Percentiles rank a stretch among this genome's conserved stretches.
Evolutionary conservation across 768 basidiomycete species (phyloP).

Genomic region (Royoungia palumana): DNA sequence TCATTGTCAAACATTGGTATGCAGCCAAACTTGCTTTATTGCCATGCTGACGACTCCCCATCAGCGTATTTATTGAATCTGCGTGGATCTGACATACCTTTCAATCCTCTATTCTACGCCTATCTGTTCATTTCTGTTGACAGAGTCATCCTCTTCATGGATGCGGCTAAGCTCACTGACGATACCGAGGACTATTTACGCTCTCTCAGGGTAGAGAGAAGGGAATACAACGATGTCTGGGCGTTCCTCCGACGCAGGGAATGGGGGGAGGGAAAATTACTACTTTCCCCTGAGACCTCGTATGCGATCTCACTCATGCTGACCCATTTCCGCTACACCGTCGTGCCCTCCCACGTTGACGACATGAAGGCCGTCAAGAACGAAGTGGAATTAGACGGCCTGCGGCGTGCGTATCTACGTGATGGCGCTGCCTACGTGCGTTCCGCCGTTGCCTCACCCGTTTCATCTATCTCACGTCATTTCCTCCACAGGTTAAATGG

Average conservation of each 20-base stretch:
- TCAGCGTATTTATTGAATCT: slow-evolving; percentile 85
- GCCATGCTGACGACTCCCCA: slow-evolving; percentile 2
- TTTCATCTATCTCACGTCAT: slow-evolving; percentile 11
- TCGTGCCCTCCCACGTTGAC: slow-evolving; percentile 68
- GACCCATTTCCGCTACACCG: slow-evolving; percentile 76
- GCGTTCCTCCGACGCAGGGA: slow-evolving; percentile 67
- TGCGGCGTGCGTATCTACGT: slow-evolving; percentile 80
- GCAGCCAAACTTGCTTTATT: slow-evolving; percentile 17
- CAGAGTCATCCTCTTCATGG: slow-evolving; percentile 72
- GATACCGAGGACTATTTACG: slow-evolving; percentile 59
- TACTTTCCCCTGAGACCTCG: slow-evolving; percentile 71
- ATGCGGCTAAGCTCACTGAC: slow-evolving; percentile 56
- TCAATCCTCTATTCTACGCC: slow-evolving; percentile 88
- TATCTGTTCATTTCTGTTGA: slow-evolving; percentile 74
- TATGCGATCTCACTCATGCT: slow-evolving; percentile 85
- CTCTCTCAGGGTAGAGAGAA: slow-evolving; percentile 52
- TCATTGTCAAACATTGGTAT: slow-evolving; percentile 69
- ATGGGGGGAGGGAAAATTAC: slow-evolving; percentile 78
- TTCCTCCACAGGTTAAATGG: slow-evolving; percentile 57
- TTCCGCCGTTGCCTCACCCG: slow-evolving; percentile 22
- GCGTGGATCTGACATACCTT: slow-evolving; percentile 86
- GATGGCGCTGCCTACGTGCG: slow-evolving; percentile 84
- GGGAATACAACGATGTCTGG: slow-evolving; percentile 79
- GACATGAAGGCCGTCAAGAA: slow-evolving; percentile 88
- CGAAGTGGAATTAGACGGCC: slow-evolving; percentile 75